These are phyloP conservation scores for Phanerochaete sordida DNA, from an alignment of 768 basidiomycete species.

Conservation along the genomic window DNA sequence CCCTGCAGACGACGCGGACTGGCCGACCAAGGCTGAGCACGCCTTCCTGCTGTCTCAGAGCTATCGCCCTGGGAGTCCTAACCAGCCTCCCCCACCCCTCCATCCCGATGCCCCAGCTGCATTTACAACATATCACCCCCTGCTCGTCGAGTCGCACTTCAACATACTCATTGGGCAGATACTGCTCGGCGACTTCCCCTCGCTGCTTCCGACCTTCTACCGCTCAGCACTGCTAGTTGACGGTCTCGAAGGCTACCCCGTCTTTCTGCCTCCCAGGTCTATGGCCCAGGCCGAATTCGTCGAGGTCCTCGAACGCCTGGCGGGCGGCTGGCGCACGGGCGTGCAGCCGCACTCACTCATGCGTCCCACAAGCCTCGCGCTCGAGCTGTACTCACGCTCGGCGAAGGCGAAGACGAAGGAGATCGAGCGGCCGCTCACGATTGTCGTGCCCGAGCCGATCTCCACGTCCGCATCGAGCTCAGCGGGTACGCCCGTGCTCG, in stretches of 20 bases:
- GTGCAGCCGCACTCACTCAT: constrained; percentile 51
- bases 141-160: constrained; percentile 85
- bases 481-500: constrained; percentile 20
- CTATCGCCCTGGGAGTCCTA: constrained; percentile 58
- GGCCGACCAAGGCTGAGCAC: constrained; percentile 56
- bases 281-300: constrained; percentile 90
- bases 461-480: constrained; percentile 22
- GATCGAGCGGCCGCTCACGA: constrained; percentile 17
- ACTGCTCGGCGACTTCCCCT: constrained; percentile 72
- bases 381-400: constrained; percentile 31
- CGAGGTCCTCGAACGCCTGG: constrained; percentile 79
- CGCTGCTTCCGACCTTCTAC: constrained; percentile 60
- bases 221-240: constrained; percentile 69
- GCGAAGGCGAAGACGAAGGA: constrained; percentile 18
- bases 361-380: constrained; percentile 39
- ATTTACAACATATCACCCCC: constrained; percentile 88
- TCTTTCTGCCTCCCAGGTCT: constrained; percentile 83
- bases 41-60: constrained; percentile 70
- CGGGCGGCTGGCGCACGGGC: constrained; percentile 70
- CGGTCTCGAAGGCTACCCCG: constrained; percentile 82
- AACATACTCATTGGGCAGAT: constrained; percentile 71
- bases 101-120: constrained; percentile 49
- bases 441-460: constrained; percentile 17
- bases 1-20: constrained; percentile 26
- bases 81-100: constrained; percentile 26